These are phyloP conservation scores for Trypanosomatidae sp. DNA, from an alignment of 208 protist genomes.

Conservation along the genomic window DNA sequence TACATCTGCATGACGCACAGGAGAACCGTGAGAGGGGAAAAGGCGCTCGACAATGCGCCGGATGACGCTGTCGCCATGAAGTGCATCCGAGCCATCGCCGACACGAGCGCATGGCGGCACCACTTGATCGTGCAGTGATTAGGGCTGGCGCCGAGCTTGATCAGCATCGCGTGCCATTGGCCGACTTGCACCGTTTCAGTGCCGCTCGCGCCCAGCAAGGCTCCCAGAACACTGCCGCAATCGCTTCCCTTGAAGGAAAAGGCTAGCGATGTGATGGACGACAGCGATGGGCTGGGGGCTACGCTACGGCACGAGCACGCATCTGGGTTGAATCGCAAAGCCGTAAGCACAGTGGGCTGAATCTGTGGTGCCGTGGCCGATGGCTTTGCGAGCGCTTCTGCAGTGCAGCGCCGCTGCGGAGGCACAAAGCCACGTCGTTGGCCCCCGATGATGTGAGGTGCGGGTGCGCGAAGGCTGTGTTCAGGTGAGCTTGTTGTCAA, in stretches of 20 bases:
- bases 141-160: constrained; percentile 40
- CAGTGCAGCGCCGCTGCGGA: constrained; percentile 15
- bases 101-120: constrained; percentile 54
- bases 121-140: constrained; percentile 43
- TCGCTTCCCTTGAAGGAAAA: constrained; percentile 23
- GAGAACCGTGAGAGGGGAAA: constrained; percentile 30
- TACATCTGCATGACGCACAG: constrained; percentile 61
- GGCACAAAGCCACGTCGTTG: constrained; percentile 28
- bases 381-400: not conserved
- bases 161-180: constrained; percentile 50
- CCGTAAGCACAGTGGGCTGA: constrained; percentile 6
- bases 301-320: not conserved
- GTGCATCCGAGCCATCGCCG: constrained; percentile 38
- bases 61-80: constrained; percentile 3
- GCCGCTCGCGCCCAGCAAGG: constrained; percentile 1
- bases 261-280: constrained; percentile 9
- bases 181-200: constrained; percentile 7
- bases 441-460: not conserved
- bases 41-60: not conserved
- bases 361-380: not conserved
- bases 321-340: constrained; percentile 5
- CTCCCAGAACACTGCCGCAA: constrained; percentile 19
- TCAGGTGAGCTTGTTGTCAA: not conserved
- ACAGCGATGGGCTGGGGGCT: constrained; percentile 8
- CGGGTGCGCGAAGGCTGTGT: not conserved